Percentiles rank a stretch among this genome's conserved stretches.
Conservation (phyloP, 257 asterid species). For the Solanum clarkiae region DNA sequence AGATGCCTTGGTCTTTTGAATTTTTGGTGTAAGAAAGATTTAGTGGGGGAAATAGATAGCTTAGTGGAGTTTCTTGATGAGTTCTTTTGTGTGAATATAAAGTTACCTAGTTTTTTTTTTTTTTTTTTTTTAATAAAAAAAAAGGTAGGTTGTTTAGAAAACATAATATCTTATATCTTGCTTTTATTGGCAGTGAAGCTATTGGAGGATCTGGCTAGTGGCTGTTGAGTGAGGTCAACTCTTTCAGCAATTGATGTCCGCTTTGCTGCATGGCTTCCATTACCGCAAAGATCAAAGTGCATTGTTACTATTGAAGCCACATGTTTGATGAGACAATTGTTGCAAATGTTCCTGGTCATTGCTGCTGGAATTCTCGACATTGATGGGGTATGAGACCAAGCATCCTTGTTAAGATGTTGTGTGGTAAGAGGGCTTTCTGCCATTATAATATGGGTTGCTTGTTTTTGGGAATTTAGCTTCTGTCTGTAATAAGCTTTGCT, state of each 20-base stretch:
- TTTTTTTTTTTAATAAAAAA: too few species aligned
- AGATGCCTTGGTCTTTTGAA: too few species aligned
- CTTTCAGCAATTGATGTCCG: not conserved
- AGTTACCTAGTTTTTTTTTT: too few species aligned
- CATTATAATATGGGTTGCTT: not conserved
- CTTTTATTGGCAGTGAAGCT: not conserved
- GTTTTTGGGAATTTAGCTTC: not conserved
- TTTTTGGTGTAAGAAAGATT: too few species aligned
- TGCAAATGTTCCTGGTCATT: not conserved
- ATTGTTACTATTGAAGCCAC: not conserved
- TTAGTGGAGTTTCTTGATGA: too few species aligned
- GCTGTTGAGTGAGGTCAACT: not conserved
- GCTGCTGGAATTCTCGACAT: not conserved
- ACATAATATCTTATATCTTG: not conserved
- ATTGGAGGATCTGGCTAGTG: not conserved
- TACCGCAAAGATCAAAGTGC: not conserved
- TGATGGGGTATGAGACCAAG: not conserved
- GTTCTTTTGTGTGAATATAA: too few species aligned
- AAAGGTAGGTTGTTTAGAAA: not conserved
- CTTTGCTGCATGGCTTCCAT: not conserved
- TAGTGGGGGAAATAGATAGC: too few species aligned
- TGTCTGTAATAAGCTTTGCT: not conserved
- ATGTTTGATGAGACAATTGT: not conserved
- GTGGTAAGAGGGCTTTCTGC: not conserved
- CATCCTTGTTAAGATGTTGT: not conserved